Evolutionary conservation across 768 basidiomycete species (phyloP).

Genomic region (Cystobasidium tubakii): DNA sequence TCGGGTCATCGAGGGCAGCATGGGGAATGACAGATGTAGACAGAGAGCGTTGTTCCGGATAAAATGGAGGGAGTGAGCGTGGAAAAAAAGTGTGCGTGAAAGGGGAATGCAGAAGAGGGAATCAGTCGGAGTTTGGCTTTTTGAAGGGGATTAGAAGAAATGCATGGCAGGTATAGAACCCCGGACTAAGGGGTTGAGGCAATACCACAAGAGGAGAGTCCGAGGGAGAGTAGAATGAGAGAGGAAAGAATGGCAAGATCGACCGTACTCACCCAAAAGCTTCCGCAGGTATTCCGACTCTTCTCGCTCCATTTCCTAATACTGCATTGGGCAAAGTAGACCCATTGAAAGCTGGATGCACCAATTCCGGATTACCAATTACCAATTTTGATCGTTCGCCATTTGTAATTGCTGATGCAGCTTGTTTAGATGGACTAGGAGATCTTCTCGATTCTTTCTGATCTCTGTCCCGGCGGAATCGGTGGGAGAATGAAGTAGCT

Average conservation of each 20-base stretch:
- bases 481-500: neutral
- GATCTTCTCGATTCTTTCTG: neutral
- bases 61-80: neutral
- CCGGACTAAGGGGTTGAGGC: too few relatives aligned
- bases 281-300: constrained; percentile 11
- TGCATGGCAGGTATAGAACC: neutral
- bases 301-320: constrained; percentile 1
- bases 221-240: too few relatives aligned
- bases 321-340: neutral
- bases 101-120: neutral
- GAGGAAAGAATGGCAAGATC: too few relatives aligned
- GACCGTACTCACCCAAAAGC: constrained; percentile 25
- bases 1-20: neutral
- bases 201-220: too few relatives aligned
- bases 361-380: constrained; percentile 18
- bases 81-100: neutral
- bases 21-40: neutral
- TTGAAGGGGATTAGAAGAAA: too few relatives aligned
- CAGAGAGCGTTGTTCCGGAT: neutral
- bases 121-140: neutral
- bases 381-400: neutral
- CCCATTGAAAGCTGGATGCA: neutral
- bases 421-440: neutral
- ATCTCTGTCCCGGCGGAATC: neutral
- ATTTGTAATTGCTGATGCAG: neutral